Conservation (phyloP, 345 rosid species). For the Lumnitzera racemosa region DNA sequence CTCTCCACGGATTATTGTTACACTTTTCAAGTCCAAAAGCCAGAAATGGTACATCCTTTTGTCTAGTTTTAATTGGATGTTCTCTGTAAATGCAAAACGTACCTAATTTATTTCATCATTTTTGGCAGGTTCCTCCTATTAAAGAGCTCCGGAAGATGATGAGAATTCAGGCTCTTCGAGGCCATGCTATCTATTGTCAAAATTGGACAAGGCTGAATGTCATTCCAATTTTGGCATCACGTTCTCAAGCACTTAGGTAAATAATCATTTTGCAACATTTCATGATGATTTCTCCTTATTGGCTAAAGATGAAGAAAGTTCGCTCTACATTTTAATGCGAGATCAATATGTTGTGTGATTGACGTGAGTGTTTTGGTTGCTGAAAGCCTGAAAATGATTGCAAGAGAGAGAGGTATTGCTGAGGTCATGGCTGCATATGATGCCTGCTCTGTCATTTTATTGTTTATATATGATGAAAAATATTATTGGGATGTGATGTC, state of each 20-base stretch:
- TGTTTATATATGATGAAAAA: too few species aligned
- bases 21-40: conserved; percentile 57
- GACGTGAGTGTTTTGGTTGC: too few species aligned
- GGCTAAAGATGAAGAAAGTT: not conserved
- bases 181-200: conserved; percentile 78
- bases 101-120: conserved; percentile 4
- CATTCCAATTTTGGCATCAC: conserved; percentile 79
- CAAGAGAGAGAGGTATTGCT: too few species aligned
- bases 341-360: not conserved
- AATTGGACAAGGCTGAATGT: conserved; percentile 74
- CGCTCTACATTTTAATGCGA: too few species aligned
- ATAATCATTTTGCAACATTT: not conserved
- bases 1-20: conserved; percentile 87
- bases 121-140: conserved; percentile 62
- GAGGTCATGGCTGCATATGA: too few species aligned
- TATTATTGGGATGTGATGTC: not conserved
- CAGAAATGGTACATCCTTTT: conserved; percentile 41
- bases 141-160: conserved; percentile 77
- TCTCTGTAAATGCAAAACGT: not conserved
- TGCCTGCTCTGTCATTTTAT: too few species aligned
- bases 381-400: too few species aligned
- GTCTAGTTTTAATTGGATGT: not conserved
- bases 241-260: conserved; percentile 88
- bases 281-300: not conserved
- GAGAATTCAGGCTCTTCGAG: conserved; percentile 88